These are phyloP conservation scores for Chrysanthemum seticuspe DNA, from an alignment of 129 eudicot genomes.

Conservation along the genomic window DNA sequence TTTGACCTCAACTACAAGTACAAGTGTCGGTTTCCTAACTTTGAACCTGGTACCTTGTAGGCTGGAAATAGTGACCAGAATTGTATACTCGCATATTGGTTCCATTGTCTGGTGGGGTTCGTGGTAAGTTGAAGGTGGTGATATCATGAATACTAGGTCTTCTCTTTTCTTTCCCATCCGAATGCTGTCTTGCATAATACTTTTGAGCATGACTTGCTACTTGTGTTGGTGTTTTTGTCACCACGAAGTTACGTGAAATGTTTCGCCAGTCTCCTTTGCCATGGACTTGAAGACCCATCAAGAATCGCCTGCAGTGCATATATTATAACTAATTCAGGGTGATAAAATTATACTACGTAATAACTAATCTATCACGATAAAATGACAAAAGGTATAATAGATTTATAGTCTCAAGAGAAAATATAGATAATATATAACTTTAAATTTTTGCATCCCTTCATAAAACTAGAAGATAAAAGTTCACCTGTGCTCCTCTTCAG, in stretches of 20 bases:
- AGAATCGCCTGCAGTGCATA: constrained; percentile 53
- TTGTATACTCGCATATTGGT: constrained; percentile 29
- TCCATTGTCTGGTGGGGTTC: constrained; percentile 27
- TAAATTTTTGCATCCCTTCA: neutral
- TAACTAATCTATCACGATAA: neutral
- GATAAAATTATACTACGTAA: neutral
- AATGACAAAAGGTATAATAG: neutral
- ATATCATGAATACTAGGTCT: constrained; percentile 95
- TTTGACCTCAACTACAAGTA: constrained; percentile 14
- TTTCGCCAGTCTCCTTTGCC: constrained; percentile 96
- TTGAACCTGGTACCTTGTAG: constrained; percentile 38
- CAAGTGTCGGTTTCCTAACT: constrained; percentile 18
- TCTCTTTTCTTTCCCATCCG: constrained; percentile 77
- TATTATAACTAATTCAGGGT: neutral
- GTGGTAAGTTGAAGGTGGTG: constrained; percentile 57
- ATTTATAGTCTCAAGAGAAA: neutral
- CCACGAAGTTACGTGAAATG: constrained; percentile 75
- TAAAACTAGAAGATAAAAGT: constrained; percentile 2
- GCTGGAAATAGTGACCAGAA: constrained; percentile 41
- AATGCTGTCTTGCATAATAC: constrained; percentile 65
- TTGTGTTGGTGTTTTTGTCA: constrained; percentile 82
- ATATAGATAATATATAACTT: no score
- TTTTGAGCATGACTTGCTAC: constrained; percentile 98
- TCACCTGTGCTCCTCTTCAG: constrained; percentile 95
- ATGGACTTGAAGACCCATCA: constrained; percentile 69